These are phyloP conservation scores for Pyrus communis DNA, from an alignment of 306 rosid species.

Conservation along the genomic window DNA sequence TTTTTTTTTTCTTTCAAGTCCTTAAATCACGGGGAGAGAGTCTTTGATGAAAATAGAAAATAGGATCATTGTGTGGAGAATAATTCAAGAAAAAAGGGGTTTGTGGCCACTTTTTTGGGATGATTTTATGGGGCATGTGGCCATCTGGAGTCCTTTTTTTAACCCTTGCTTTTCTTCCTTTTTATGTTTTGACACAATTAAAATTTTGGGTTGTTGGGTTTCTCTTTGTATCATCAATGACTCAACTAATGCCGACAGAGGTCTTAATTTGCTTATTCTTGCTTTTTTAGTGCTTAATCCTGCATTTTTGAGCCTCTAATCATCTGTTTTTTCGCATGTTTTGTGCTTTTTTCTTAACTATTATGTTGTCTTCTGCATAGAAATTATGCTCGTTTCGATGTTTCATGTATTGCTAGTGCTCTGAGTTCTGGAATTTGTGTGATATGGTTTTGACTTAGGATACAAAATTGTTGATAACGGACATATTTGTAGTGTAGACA, in stretches of 20 bases:
- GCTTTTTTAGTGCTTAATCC: background rate
- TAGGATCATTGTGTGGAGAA: conserved; percentile 44
- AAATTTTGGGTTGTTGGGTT: conserved; percentile 1
- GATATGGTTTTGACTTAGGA: background rate
- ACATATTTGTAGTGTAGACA: background rate
- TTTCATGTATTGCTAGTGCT: background rate
- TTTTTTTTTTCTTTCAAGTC: conserved; percentile 12
- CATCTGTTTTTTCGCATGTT: background rate
- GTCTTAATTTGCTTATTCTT: background rate
- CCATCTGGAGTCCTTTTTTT: conserved; percentile 30
- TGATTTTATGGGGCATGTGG: conserved; percentile 28
- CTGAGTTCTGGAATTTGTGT: background rate
- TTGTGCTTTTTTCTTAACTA: background rate
- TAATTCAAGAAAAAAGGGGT: conserved; percentile 26
- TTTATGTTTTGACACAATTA: conserved; percentile 9
- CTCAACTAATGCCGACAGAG: conserved; percentile 2
- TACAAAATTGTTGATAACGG: background rate
- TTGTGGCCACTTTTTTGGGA: conserved; percentile 34
- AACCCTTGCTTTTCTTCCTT: conserved; percentile 12
- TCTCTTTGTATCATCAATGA: background rate
- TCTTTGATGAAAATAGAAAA: conserved; percentile 13
- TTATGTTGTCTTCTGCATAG: conserved; percentile 4
- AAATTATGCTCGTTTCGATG: background rate
- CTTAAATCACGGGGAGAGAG: conserved; percentile 53
- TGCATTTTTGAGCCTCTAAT: background rate